Base-by-base conservation (phyloP, 352 stramenopile species). In the Elongisporangium undulatum region DNA sequence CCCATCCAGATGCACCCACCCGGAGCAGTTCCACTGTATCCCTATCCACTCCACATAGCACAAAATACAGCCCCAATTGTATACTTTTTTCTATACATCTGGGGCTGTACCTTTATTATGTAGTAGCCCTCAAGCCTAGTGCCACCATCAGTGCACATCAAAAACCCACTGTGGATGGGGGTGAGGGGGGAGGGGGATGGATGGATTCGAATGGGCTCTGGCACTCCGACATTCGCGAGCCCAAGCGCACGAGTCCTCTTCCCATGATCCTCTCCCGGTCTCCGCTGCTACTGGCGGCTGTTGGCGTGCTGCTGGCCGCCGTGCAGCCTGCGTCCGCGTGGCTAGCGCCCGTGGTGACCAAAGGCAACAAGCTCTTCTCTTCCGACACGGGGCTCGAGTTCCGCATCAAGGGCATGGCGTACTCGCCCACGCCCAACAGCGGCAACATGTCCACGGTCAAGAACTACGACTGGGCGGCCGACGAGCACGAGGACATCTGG, bases 281-380 rank as follows among this genome's bases (percentile, higher is more conserved):
- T 45, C 34, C 34, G 34, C 34, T 45, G 34, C 34, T 45, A 2
- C 34, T 45, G 34, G 34, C 12, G 34, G 34, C 34, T 10, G 34
- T 45, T 4, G 34, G 34, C 34, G 34, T 45, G 34, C 34, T 45
- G 10, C 10, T 45, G 34, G 34, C 29, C 29, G 29, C 29, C 29
- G 29, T 53, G 49, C 56, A 21, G 45, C 38, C 56, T 2, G n/a
- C 56, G 23, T 8, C 10, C 15, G 67, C 51, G 2, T 69, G 64
- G 41, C 41, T 65, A 2, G 24, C 64, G 22, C 64, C 62, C 10
- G 66, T 76, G 41, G 48, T 72, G 23, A 49, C 55, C 49, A 76
- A 73, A 51, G 78, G 78, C 62, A 87, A 84, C 67, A 87, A 85
- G 53, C 81, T 85, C 51, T 91, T 89, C 58, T 61, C 88, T 55